Base-by-base conservation (phyloP, 2,329 filamentous ascomycete species). In the Thelonectria blattea region DNA sequence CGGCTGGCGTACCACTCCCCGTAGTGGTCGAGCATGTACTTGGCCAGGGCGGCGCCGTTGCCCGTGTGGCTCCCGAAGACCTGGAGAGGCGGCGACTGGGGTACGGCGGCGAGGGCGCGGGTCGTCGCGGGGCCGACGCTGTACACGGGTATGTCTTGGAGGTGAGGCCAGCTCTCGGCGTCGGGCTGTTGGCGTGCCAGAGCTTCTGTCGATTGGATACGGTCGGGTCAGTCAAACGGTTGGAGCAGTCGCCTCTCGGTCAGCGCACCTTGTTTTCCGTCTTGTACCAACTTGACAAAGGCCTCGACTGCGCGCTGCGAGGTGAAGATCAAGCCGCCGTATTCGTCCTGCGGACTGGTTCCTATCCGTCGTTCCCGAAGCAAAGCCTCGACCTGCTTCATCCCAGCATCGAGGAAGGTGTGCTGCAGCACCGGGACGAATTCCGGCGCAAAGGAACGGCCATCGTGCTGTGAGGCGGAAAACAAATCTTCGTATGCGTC, bases 271-370 rank as follows among this genome's bases (percentile, higher is more conserved):
- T 75, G 76, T 71, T 78, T 76, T 22, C 85, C 79, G 32, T 86
- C 83, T 14, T 83, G 77, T 1, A 92, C 82, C 9, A 92, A 77
- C 47, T 83, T 79, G 3, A 85, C 78, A 69, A 95, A 92, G 0
- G 89, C 91, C 73, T 95, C 92, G 2, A 95, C 91, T 1, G 92
- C 91, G 50, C 91, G 84, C 73, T 95, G 92, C 8, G 90, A 93
- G 2, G 91, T 95, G 72, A 95, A 94, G 51, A 95, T 88, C 59
- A 94, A 78, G n/a, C 90, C 91, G 5, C 91, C 90, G 70, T 91
- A 94, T 14, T 77, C 68, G 42, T 74, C 73, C 2, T 72, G 76
- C 1, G 69, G 42, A 0, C 52, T 52, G n/a, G 61, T 62, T 47
- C 78, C 77, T 61, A 88, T 81, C 15, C 70, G 65, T 22, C 72